phyloP scores from a whole-genome alignment of 306 rosid genomes.

The Senna siamea region DNA sequence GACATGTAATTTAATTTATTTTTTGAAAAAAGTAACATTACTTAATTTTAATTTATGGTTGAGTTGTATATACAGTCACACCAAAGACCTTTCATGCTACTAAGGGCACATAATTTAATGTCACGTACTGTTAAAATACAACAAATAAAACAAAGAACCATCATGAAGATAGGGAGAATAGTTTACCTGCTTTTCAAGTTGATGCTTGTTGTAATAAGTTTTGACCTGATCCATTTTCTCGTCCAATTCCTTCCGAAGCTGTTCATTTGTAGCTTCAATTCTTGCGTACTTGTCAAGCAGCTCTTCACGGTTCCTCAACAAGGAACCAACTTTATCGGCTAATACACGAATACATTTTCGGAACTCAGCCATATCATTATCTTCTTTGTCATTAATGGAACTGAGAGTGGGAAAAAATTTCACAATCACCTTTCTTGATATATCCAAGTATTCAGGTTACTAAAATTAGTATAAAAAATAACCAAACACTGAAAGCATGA shows the following conservation, averaged over 20 bases:
- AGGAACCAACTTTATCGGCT: constrained; percentile 75
- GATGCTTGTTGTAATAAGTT: constrained; percentile 85
- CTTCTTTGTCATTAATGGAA: constrained; percentile 78
- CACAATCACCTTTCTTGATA: constrained; percentile 26
- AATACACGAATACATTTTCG: constrained; percentile 74
- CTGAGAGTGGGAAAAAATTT: constrained; percentile 53
- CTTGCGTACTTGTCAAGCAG: constrained; percentile 74
- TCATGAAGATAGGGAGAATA: constrained; percentile 12
- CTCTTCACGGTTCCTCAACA: constrained; percentile 82
- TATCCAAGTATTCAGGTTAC: constrained; percentile 9
- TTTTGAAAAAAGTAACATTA: too few relatives aligned
- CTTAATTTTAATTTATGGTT: too few relatives aligned
- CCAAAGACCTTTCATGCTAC: too few relatives aligned
- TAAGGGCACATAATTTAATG: background rate
- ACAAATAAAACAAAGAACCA: background rate
- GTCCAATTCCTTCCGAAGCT: constrained; percentile 81
- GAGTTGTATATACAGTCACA: too few relatives aligned
- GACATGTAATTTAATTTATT: too few relatives aligned
- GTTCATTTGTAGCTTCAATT: constrained; percentile 77
- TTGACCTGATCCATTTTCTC: constrained; percentile 82
- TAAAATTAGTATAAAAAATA: background rate
- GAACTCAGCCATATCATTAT: constrained; percentile 80
- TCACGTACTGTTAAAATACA: constrained; percentile 4
- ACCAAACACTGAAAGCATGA: background rate
- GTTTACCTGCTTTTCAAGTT: constrained; percentile 94